Evolutionary conservation across 176 grass and related monocot species (phyloP).

Genomic region (Zoysia japonica): DNA sequence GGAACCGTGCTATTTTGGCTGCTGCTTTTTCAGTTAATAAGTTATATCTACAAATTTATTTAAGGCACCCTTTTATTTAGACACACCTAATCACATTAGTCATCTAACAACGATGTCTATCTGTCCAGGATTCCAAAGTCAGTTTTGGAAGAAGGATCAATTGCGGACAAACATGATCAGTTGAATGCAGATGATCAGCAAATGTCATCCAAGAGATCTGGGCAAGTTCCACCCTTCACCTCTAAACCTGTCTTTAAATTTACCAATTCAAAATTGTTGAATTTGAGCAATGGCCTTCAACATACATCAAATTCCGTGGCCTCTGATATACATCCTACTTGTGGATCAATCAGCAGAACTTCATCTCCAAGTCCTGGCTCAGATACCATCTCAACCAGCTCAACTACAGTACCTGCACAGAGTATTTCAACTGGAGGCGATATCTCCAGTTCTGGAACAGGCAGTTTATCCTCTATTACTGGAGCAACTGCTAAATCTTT

Average conservation of each 20-base stretch:
- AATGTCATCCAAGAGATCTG: conserved; percentile 36
- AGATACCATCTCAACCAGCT: neutral
- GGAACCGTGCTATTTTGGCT: conserved; percentile 20
- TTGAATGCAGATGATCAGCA: conserved; percentile 30
- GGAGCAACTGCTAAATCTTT: conserved; percentile 15
- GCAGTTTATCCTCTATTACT: conserved; percentile 11
- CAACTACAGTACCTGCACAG: neutral
- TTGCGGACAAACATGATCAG: conserved; percentile 7
- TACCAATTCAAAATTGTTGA: conserved; percentile 21
- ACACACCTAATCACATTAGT: neutral
- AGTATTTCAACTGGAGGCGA: conserved; percentile 32
- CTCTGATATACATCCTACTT: conserved; percentile 16
- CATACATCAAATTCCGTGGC: conserved; percentile 20
- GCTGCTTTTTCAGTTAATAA: neutral
- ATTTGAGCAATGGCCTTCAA: conserved; percentile 35
- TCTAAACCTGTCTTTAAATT: conserved; percentile 39
- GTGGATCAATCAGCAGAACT: neutral
- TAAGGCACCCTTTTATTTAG: conserved; percentile 8
- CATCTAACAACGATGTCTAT: neutral
- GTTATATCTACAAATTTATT: conserved; percentile 18
- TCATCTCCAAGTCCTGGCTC: conserved; percentile 20
- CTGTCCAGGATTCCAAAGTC: conserved; percentile 33
- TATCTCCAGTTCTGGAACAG: conserved; percentile 24
- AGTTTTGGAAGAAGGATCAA: conserved; percentile 26
- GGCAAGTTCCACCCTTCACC: conserved; percentile 40